phyloP scores from a whole-genome alignment of 306 rosid species.

The Inga leiocalycina region DNA sequence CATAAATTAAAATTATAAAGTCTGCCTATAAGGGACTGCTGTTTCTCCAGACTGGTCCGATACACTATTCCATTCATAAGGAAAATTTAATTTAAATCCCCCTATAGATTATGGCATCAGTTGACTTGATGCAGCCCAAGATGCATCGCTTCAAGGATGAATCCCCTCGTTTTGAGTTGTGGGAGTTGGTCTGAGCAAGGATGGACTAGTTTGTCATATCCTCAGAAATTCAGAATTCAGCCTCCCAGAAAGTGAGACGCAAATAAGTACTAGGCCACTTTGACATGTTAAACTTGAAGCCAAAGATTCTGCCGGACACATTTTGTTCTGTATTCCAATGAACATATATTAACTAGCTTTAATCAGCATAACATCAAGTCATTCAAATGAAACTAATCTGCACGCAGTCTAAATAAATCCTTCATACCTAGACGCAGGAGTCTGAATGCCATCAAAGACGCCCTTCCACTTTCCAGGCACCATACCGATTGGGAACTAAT shows the following conservation, averaged over 20 bases:
- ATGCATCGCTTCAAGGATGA: neutral
- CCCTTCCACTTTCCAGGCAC: slow-evolving; percentile 13
- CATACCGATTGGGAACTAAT: slow-evolving; percentile 1
- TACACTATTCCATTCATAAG: neutral
- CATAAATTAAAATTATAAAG: neutral
- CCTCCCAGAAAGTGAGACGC: slow-evolving; percentile 14
- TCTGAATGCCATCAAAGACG: neutral
- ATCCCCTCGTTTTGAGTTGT: neutral
- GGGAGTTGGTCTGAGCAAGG: neutral
- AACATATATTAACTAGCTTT: no score
- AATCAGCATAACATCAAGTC: no score
- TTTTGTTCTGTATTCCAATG: neutral
- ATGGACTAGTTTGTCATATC: neutral
- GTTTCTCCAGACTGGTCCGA: neutral
- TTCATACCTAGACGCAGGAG: slow-evolving; percentile 3
- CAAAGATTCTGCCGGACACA: neutral
- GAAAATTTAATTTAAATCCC: slow-evolving; percentile 13
- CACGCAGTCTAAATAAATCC: slow-evolving; percentile 1
- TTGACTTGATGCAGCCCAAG: neutral
- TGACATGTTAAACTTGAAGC: neutral
- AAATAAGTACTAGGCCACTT: neutral
- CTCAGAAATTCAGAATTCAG: neutral
- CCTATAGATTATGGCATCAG: neutral
- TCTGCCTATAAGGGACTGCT: neutral
- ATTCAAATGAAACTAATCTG: slow-evolving; percentile 5